Evolutionary conservation across 805 yeast species (phyloP), one percentile per base, ranked within the genome.

Genomic region (Jamesozyma hellenica): DNA sequence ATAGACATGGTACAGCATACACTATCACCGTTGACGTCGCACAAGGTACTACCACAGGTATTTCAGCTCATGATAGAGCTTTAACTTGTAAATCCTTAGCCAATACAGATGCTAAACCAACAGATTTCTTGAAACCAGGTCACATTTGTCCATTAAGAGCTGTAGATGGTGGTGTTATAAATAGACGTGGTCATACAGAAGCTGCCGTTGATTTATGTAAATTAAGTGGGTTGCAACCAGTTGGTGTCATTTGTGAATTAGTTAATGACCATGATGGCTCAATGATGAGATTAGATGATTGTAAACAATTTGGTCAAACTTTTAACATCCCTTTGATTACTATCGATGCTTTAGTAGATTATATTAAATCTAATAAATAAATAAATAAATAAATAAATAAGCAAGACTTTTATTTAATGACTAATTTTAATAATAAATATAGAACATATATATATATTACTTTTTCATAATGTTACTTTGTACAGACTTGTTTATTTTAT

Each of bases 1-100:
- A 92, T 58, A 77, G 94, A 58, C 96, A 92, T 51, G 94, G 95
- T 11, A 92, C 98, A 2, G 96, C 97, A 3, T 92, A 92, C 64
- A 92, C 98, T 1, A 77, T 92, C 36, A 86, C 96, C 1, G 84
- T 84, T 38, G 98, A 92, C 57, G 77, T 66, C 46, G 76, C 74
- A 28, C 81, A 81, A 42, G 95, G 95, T 28, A 88, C 96, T 28
- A 86, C 97, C 11, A 92, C 98, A 0, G 98, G 98, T 12, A 92
- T 92, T 38, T 81, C 94, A 23, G 96, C 98, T 8, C 80, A 79
- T 51, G 98, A 92, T 62, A 73, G 98, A 53, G 90, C 94, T 1
- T 64, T 82, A 50, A 92, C 98, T 1, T 83, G 84, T 28, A 63
- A 70, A 29, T 69, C 70, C 44, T 70, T 92, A 50, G 95, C 95